Percentiles rank a stretch among this genome's conserved stretches.
phyloP scores from a whole-genome alignment of 352 stramenopile species.

The Globisporangium nunn region DNA sequence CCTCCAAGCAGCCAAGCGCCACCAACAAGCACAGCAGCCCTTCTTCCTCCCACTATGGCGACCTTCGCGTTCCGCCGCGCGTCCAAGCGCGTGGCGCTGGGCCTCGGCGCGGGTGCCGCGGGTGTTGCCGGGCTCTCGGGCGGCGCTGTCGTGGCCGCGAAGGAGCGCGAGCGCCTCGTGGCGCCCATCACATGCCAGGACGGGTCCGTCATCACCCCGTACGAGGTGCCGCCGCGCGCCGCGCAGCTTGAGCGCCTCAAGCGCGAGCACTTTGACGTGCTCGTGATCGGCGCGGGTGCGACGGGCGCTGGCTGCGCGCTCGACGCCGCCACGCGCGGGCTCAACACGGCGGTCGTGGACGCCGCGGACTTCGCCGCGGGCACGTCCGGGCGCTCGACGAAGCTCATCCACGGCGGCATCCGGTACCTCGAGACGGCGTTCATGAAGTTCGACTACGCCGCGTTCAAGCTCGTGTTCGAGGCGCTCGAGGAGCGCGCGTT shows the following conservation, averaged over 20 bases:
- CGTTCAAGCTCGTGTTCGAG: conserved; percentile 90
- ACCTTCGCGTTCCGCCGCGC: conserved; percentile 51
- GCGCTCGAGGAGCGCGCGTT: conserved; percentile 90
- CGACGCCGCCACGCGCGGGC: conserved; percentile 87
- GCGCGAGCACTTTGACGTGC: conserved; percentile 89
- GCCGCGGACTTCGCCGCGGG: conserved; percentile 89
- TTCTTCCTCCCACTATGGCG: conserved; percentile 28
- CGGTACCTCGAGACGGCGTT: conserved; percentile 94
- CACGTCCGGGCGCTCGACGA: conserved; percentile 91
- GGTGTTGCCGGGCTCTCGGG: conserved; percentile 50
- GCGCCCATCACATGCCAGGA: conserved; percentile 79
- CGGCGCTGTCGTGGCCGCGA: conserved; percentile 58
- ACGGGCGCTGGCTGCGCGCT: conserved; percentile 89
- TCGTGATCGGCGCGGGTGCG: conserved; percentile 91
- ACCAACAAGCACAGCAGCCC: neutral
- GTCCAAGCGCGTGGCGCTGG: conserved; percentile 45
- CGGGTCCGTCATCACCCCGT: conserved; percentile 76
- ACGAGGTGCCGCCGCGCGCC: conserved; percentile 65
- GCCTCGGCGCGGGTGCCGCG: conserved; percentile 38
- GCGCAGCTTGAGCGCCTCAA: conserved; percentile 77
- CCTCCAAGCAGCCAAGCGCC: conserved; percentile 10
- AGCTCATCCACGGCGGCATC: conserved; percentile 95
- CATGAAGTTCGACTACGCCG: conserved; percentile 86
- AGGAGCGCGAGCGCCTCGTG: conserved; percentile 59
- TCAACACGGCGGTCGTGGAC: conserved; percentile 92